A percentile compares a stretch with the other conserved stretches of the same genome.
Evolutionary conservation across 2,329 filamentous ascomycete genomes (phyloP).

Genomic region (Colletotrichum lindemuthianum): DNA sequence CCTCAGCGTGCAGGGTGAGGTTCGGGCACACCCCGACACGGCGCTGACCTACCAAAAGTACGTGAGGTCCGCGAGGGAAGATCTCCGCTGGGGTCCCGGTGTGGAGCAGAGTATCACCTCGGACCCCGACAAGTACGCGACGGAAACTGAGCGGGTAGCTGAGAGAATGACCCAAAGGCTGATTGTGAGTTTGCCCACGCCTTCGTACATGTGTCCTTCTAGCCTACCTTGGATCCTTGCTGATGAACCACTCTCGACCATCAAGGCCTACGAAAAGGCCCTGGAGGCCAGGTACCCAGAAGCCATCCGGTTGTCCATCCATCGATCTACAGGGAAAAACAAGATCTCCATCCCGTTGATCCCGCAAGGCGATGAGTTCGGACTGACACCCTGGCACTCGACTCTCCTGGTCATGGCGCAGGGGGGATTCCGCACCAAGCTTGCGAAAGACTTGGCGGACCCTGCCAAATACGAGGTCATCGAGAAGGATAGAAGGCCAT

Average conservation of each 20-base stretch:
- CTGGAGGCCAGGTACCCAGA: not conserved
- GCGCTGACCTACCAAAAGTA: conserved; percentile 13
- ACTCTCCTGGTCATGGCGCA: not conserved
- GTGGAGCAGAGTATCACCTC: not conserved
- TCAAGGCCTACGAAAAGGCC: not conserved
- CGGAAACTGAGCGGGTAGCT: not conserved
- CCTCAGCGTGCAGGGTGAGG: not conserved
- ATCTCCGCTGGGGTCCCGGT: conserved; percentile 22
- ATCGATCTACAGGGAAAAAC: conserved; percentile 21
- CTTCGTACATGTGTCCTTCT: no score
- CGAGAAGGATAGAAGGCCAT: not conserved
- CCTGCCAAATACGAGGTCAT: not conserved
- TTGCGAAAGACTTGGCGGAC: not conserved
- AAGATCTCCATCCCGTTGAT: conserved; percentile 23
- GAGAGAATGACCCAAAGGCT: conserved; percentile 7
- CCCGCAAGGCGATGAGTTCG: conserved; percentile 7
- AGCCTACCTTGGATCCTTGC: not conserved
- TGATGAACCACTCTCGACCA: not conserved
- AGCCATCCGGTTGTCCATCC: conserved; percentile 15
- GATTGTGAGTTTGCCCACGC: not conserved
- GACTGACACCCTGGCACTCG: conserved; percentile 16
- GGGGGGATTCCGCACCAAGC: not conserved
- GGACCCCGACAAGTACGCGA: not conserved
- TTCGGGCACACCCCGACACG: conserved; percentile 9
- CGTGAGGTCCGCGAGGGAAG: conserved; percentile 8